These are phyloP conservation scores for Aspergillus spinulosporus DNA, from an alignment of 2,329 filamentous ascomycete genomes.

Conservation along the genomic window DNA sequence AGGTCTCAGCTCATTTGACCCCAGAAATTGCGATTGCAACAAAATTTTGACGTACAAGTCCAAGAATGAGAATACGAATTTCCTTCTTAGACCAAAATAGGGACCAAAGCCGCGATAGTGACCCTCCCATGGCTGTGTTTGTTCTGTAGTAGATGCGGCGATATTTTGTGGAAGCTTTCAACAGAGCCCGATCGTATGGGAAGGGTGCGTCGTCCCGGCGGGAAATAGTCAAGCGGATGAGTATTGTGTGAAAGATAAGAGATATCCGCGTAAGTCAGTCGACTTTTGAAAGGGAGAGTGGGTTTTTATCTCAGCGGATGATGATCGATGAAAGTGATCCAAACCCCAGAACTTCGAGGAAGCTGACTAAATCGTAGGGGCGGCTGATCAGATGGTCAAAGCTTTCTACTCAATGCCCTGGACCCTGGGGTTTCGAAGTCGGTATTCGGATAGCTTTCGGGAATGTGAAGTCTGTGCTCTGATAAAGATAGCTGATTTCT, in stretches of 20 bases:
- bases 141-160: slow-evolving; percentile 6
- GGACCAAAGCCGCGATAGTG: slow-evolving; percentile 63
- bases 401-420: slow-evolving; percentile 13
- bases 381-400: slow-evolving; percentile 30
- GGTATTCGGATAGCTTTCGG: neutral
- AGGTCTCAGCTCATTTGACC: slow-evolving; percentile 19
- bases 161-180: slow-evolving; percentile 2
- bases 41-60: slow-evolving; percentile 66
- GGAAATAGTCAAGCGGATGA: neutral
- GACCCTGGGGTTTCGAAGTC: neutral
- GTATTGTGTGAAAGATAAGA: neutral
- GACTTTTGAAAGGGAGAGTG: neutral
- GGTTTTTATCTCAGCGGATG: slow-evolving; percentile 4
- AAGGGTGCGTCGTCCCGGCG: neutral
- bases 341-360: slow-evolving; percentile 15
- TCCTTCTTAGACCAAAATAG: slow-evolving; percentile 93
- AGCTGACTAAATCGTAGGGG: slow-evolving; percentile 27
- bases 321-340: slow-evolving; percentile 2
- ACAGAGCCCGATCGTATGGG: slow-evolving; percentile 1
- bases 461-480: neutral
- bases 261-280: neutral
- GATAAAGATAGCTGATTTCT: neutral
- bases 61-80: slow-evolving; percentile 91
- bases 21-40: slow-evolving; percentile 9
- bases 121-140: slow-evolving; percentile 53